A percentile compares a stretch with the other conserved stretches of the same genome.
Evolutionary conservation across 441 rosid species (phyloP).

Genomic region (Geranium incanum): DNA sequence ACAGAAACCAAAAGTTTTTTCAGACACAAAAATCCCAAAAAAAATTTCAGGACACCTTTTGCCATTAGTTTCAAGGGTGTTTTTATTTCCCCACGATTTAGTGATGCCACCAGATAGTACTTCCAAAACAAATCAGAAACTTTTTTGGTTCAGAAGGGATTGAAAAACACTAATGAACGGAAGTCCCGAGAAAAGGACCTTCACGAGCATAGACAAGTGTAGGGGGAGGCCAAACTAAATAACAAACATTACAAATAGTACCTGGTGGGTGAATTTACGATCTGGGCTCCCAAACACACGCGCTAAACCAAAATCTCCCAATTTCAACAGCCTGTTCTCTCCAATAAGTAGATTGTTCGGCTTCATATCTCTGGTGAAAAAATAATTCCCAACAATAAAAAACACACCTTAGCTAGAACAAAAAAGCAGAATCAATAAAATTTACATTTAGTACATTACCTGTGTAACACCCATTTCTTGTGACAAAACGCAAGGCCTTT

Average conservation of each 20-base stretch:
- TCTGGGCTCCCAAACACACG: constrained; percentile 9
- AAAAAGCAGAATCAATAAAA: neutral
- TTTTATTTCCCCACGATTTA: neutral
- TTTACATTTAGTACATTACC: neutral
- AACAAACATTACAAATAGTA: neutral
- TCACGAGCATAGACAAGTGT: neutral
- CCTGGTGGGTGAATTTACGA: constrained; percentile 7
- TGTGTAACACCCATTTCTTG: constrained; percentile 6
- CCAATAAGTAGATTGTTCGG: constrained; percentile 6
- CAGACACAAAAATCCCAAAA: neutral
- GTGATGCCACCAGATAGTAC: neutral
- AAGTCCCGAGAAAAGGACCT: constrained; percentile 1
- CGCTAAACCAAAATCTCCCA: constrained; percentile 8
- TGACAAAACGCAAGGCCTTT: constrained; percentile 7
- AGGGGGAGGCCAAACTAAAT: neutral
- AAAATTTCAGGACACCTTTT: neutral
- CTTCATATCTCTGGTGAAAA: constrained; percentile 5
- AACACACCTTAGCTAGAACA: neutral
- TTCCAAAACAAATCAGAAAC: neutral
- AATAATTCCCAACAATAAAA: neutral
- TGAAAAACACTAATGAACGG: neutral
- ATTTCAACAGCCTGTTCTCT: constrained; percentile 1
- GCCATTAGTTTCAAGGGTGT: neutral
- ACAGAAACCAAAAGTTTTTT: neutral
- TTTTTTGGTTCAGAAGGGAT: neutral